These are phyloP conservation scores for Ramularia endophylla DNA, from an alignment of 2,329 filamentous ascomycete genomes.

Conservation along the genomic window DNA sequence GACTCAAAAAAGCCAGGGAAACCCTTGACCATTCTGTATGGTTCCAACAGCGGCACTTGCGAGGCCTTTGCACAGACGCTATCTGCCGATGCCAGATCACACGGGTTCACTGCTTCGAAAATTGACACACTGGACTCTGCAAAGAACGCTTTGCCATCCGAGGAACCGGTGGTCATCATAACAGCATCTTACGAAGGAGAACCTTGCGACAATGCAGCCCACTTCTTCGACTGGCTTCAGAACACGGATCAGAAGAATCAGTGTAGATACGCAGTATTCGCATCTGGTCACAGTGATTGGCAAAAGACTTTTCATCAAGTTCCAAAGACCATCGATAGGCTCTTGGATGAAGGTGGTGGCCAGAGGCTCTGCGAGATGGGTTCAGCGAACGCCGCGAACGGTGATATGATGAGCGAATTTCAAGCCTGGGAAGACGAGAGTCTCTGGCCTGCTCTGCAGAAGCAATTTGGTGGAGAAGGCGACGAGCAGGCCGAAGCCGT, in stretches of 20 bases:
- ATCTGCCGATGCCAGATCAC: conserved; percentile 51
- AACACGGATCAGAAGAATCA: conserved; percentile 46
- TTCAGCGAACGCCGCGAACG: conserved; percentile 53
- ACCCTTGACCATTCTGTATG: conserved; percentile 62
- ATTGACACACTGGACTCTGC: conserved; percentile 57
- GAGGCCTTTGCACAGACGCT: conserved; percentile 61
- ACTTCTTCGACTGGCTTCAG: conserved; percentile 63
- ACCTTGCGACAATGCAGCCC: conserved; percentile 64
- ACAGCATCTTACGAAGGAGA: conserved; percentile 69
- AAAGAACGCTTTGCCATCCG: conserved; percentile 53
- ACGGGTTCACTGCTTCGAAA: conserved; percentile 53
- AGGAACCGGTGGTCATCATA: conserved; percentile 60
- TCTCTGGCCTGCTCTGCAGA: conserved; percentile 48
- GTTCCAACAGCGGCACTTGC: conserved; percentile 70
- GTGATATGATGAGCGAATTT: conserved; percentile 64
- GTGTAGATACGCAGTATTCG: conserved; percentile 63
- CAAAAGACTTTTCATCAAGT: conserved; percentile 60
- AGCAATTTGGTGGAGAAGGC: conserved; percentile 26
- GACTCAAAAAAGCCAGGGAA: conserved; percentile 41
- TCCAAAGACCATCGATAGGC: conserved; percentile 56
- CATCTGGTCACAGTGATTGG: conserved; percentile 57
- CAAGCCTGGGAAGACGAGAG: conserved; percentile 60
- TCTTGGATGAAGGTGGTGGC: conserved; percentile 47
- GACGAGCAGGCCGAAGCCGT: conserved; percentile 7
- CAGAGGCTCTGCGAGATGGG: conserved; percentile 47